Base-by-base conservation (phyloP, 225 moss, liverwort and hornwort genomes). In the Ulota crispa region DNA sequence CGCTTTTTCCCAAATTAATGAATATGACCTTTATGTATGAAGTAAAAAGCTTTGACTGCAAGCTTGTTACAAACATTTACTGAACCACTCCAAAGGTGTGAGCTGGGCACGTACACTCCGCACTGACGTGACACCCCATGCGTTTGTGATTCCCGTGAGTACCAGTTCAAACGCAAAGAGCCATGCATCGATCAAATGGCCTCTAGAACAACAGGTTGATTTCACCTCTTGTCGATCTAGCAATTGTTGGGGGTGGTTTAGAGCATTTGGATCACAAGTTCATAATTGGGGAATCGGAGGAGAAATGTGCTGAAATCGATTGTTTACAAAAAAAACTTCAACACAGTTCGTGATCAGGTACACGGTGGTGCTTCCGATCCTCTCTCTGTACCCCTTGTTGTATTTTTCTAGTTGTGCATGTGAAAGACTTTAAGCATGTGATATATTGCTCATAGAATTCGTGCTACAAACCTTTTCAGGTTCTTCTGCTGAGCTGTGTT, bases 391-490 rank as follows among this genome's bases (percentile, higher is more conserved):
- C 31, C 18, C 42, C 14, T 12, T 71, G 50, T 24, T 72, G 20
- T 9, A 55, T 8, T 56, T 12, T 4, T 14, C 37, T 55, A 21
- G 53, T 39, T 26, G 6, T 63, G 69, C 62, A 42, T 55, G 68
- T 23, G 27, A 42, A 24, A 39, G 39, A 16, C 6, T 20, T 61
- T 6, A 18, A 27, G 61, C 42, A 42, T 4, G 28, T 13, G 30
- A 61, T 61, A 2, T 39, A 39, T 39, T 30, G 43, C 27, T 12
- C 75, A 20, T 7, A 59, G 27, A 0, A 31, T n/a, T 55, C 36
- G 13, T 1, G 8, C 21, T 55, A 12, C 0, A 0, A 4, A 34
- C 3, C 30, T 4, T 55, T 55, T 23, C 54, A 20, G 23, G 14
- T 55, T 34, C 32, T 55, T 21, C 4, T 34, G 1, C 21, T 34